Conservation (phyloP, 768 basidiomycete genomes). For the Cubamyces sp. region DNA sequence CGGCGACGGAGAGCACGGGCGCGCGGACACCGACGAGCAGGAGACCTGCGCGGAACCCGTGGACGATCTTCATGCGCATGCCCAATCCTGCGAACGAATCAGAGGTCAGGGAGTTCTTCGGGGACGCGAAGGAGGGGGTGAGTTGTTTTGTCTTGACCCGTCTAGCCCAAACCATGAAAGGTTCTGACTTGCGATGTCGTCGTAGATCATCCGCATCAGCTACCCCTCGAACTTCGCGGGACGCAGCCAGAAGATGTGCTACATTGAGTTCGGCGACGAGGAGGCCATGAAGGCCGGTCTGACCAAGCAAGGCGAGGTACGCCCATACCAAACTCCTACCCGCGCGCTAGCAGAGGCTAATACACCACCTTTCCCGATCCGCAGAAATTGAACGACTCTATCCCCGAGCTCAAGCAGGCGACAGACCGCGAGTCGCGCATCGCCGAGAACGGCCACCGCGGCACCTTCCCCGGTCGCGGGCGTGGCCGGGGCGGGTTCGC, state of each 20-base stretch:
- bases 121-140: conserved; percentile 69
- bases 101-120: conserved; percentile 79
- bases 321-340: conserved; percentile 21
- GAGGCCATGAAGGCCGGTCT: conserved; percentile 82
- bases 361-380: conserved; percentile 54
- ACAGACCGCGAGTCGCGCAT: conserved; percentile 51
- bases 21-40: conserved; percentile 72
- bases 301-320: conserved; percentile 73
- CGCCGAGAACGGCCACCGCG: conserved; percentile 25
- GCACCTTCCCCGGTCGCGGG: conserved; percentile 37
- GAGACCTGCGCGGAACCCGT: conserved; percentile 70
- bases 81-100: conserved; percentile 54
- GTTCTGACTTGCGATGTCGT: neutral
- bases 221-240: conserved; percentile 54
- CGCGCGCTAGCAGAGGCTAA: conserved; percentile 57
- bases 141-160: conserved; percentile 32
- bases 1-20: conserved; percentile 57
- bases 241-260: conserved; percentile 65
- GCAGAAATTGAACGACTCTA: conserved; percentile 71
- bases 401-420: conserved; percentile 73
- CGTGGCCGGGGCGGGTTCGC: conserved; percentile 65
- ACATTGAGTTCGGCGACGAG: conserved; percentile 90
- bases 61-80: conserved; percentile 85
- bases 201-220: conserved; percentile 69
- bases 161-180: neutral